A percentile compares a stretch with the other conserved stretches of the same genome.
Evolutionary conservation across 164 flowering plant species (phyloP).

Genomic region (Saururus chinensis): DNA sequence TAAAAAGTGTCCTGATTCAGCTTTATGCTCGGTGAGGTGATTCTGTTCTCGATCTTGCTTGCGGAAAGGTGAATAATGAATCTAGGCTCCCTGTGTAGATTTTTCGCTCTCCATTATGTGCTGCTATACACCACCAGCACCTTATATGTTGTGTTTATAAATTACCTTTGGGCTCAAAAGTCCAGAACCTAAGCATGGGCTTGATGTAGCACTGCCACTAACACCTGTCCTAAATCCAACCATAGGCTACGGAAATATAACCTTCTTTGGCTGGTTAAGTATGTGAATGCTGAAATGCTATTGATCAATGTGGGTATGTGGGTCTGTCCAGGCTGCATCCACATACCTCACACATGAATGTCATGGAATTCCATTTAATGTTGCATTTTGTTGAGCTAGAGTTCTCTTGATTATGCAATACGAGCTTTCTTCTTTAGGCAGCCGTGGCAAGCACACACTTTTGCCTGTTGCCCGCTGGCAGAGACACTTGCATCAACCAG

Average conservation of each 20-base stretch:
- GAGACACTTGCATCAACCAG: not conserved
- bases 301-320: too few relatives aligned
- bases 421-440: too few relatives aligned
- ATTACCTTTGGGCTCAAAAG: not conserved
- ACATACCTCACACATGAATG: not conserved
- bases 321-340: not conserved
- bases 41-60: constrained; percentile 94
- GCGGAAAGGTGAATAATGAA: constrained; percentile 67
- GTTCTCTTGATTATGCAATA: not conserved
- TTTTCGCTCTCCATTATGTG: not conserved
- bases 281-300: too few relatives aligned
- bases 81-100: not conserved
- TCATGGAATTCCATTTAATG: not conserved
- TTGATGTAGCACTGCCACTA: too few relatives aligned
- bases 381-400: not conserved
- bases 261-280: not conserved
- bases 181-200: not conserved
- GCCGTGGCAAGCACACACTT: too few relatives aligned
- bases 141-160: not conserved
- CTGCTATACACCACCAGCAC: not conserved
- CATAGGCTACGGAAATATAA: not conserved
- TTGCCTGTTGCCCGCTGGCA: not conserved
- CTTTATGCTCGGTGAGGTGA: constrained; percentile 72
- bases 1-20: constrained; percentile 91
- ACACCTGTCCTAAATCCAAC: not conserved